Evolutionary conservation across 2,329 filamentous ascomycete species (phyloP).

Genomic region (Aspergillus pseudotamarii): DNA sequence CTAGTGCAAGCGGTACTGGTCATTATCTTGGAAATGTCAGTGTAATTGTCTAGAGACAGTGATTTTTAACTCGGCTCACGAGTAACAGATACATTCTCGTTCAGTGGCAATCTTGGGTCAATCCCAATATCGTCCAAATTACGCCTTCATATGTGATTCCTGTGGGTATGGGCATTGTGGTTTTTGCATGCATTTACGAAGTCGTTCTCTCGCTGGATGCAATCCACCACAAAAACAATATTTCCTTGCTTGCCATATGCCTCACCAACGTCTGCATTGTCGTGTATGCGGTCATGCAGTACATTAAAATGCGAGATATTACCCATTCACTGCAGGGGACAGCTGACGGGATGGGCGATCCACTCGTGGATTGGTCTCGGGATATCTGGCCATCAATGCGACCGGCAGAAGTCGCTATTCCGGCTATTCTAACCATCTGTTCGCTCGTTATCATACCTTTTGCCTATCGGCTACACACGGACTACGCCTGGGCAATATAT

Average conservation of each 20-base stretch:
- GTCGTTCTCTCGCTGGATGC: slow-evolving; percentile 18
- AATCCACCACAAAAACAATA: slow-evolving; percentile 22
- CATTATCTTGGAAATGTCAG: slow-evolving; percentile 2
- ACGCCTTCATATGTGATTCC: not conserved
- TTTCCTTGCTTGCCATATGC: slow-evolving; percentile 23
- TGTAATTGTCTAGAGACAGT: not conserved
- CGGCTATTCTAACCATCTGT: slow-evolving; percentile 18
- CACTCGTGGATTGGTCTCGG: slow-evolving; percentile 14
- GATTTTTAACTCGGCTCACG: not conserved
- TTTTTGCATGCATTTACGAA: slow-evolving; percentile 14
- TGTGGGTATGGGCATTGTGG: not conserved
- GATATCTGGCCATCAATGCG: slow-evolving; percentile 18
- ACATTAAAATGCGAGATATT: slow-evolving; percentile 7
- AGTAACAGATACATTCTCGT: not conserved
- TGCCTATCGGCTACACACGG: slow-evolving; percentile 20
- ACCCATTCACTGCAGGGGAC: not conserved
- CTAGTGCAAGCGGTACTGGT: not conserved
- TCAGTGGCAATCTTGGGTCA: slow-evolving; percentile 8
- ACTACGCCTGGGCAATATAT: slow-evolving; percentile 26
- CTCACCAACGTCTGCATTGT: slow-evolving; percentile 16
- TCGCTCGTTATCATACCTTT: slow-evolving; percentile 14
- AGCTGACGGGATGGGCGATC: not conserved
- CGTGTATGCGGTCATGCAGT: slow-evolving; percentile 20
- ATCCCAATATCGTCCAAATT: slow-evolving; percentile 3
- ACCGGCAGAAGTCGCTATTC: slow-evolving; percentile 14